Conservation (phyloP, 75 land plant species). For the Picea glauca region DNA sequence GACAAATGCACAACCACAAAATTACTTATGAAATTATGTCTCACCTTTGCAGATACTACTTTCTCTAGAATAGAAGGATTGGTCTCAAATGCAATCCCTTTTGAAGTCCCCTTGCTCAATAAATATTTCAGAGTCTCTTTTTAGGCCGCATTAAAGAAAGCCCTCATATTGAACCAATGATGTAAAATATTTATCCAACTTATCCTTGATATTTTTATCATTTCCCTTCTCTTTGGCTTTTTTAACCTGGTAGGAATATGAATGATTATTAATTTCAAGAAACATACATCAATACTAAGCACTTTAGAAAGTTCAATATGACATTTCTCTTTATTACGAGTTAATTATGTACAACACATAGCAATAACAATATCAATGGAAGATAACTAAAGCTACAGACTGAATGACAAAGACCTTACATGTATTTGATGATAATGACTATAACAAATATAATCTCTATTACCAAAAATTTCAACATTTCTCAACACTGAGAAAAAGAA, state of each 20-base stretch:
- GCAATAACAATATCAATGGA: neutral
- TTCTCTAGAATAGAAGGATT: neutral
- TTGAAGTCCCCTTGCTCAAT: slow-evolving; percentile 30
- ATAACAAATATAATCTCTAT: neutral
- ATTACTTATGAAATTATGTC: neutral
- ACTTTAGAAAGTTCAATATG: neutral
- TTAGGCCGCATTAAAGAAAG: slow-evolving; percentile 53
- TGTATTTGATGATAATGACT: neutral
- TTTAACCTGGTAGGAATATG: slow-evolving; percentile 55
- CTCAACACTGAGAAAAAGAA: neutral
- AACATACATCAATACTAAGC: neutral
- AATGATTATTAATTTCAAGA: slow-evolving; percentile 1
- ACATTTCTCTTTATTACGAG: too few relatives aligned
- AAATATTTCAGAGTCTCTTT: slow-evolving; percentile 48
- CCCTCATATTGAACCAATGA: slow-evolving; percentile 65
- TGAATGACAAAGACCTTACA: neutral
- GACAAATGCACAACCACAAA: neutral
- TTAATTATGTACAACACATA: neutral
- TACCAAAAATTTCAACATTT: neutral
- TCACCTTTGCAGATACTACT: slow-evolving; percentile 19
- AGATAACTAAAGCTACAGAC: neutral
- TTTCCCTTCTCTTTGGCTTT: slow-evolving; percentile 90
- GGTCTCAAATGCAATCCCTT: slow-evolving; percentile 6
- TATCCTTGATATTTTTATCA: slow-evolving; percentile 61
- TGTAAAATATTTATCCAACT: slow-evolving; percentile 72